A percentile compares a stretch with the other conserved stretches of the same genome.
phyloP scores from a whole-genome alignment of 768 basidiomycete genomes.

The Amylocystis lapponica region DNA sequence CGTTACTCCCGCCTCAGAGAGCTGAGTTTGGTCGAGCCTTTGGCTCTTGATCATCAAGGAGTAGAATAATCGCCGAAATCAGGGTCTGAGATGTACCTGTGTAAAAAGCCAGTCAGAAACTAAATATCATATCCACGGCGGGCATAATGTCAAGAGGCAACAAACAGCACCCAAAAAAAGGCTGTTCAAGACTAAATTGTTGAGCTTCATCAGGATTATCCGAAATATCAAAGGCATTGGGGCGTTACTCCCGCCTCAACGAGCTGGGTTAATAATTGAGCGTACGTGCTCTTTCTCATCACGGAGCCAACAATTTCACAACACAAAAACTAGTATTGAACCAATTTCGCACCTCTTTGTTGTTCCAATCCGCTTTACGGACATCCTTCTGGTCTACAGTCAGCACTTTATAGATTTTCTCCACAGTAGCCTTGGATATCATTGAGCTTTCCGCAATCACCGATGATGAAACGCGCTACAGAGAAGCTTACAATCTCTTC shows the following conservation, averaged over 20 bases:
- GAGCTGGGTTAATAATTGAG: conserved; percentile 54
- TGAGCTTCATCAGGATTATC: no score
- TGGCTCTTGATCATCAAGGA: conserved; percentile 73
- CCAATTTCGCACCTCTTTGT: conserved; percentile 78
- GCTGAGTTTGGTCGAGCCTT: conserved; percentile 87
- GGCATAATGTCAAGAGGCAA: no score
- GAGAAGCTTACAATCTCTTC: conserved; percentile 75
- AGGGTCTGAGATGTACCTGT: no score
- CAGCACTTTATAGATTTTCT: conserved; percentile 78
- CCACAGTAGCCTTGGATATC: conserved; percentile 60
- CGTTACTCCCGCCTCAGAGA: conserved; percentile 94
- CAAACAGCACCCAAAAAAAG: no score
- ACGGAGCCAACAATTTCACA: conserved; percentile 3
- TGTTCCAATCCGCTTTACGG: conserved; percentile 89
- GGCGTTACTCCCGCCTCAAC: conserved; percentile 44
- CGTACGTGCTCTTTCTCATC: conserved; percentile 47
- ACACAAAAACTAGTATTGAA: neutral
- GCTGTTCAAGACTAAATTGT: no score
- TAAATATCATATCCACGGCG: conserved; percentile 16
- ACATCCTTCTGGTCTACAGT: conserved; percentile 83
- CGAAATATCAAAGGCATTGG: conserved; percentile 36
- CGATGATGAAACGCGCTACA: no score
- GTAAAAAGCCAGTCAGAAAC: conserved; percentile 6
- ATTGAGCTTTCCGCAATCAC: conserved; percentile 14
- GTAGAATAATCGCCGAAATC: neutral